These are phyloP conservation scores for Penicillium coffeae DNA, from an alignment of 495 filamentous ascomycete species.

Conservation along the genomic window DNA sequence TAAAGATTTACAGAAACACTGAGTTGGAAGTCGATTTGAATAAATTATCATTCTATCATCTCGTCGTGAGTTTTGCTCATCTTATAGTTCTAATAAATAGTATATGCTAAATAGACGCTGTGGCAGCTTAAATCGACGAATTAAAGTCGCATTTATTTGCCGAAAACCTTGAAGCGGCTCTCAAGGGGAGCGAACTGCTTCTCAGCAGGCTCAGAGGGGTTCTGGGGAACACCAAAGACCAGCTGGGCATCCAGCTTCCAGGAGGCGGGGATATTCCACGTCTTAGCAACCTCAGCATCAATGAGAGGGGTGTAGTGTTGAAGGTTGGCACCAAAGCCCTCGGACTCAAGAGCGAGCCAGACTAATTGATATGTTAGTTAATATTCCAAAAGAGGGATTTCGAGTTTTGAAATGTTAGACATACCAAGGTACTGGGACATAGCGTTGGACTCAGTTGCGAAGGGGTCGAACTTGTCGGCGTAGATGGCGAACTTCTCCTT, in stretches of 20 bases:
- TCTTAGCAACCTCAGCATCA: conserved; percentile 38
- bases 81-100: too few species aligned
- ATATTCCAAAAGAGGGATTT: not conserved
- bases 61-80: too few species aligned
- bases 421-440: conserved; percentile 50
- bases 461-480: conserved; percentile 48
- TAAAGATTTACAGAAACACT: too few species aligned
- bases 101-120: too few species aligned
- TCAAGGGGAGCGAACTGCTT: conserved; percentile 38
- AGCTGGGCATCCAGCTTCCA: conserved; percentile 51
- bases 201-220: conserved; percentile 27
- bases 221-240: conserved; percentile 43
- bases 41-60: too few species aligned
- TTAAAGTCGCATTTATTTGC: conserved; percentile 23
- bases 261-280: conserved; percentile 37
- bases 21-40: too few species aligned
- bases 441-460: conserved; percentile 46
- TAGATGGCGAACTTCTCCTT: conserved; percentile 45
- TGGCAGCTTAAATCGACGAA: too few species aligned
- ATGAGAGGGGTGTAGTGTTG: conserved; percentile 55
- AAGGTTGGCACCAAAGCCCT: conserved; percentile 50
- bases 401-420: too few species aligned
- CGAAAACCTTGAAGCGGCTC: conserved; percentile 42
- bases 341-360: conserved; percentile 48
- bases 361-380: conserved; percentile 23